Evolutionary conservation across 2,329 filamentous ascomycete species (phyloP).

Genomic region (Fusarium heterosporum): DNA sequence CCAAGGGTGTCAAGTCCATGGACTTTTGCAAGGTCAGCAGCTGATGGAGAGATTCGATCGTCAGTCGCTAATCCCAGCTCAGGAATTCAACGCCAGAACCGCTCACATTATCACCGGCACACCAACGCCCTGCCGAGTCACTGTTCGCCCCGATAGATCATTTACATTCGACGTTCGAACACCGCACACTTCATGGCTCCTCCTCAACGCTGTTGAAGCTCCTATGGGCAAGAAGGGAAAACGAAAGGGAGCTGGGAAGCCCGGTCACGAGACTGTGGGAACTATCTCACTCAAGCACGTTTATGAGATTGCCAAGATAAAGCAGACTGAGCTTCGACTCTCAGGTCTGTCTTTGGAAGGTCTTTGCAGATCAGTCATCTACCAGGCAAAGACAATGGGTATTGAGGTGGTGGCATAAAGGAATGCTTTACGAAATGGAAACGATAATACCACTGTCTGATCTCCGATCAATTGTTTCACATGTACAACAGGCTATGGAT

Average conservation of each 20-base stretch:
- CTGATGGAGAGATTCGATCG: not conserved
- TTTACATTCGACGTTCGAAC: slow-evolving; percentile 95
- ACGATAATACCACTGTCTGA: slow-evolving; percentile 16
- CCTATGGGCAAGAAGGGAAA: slow-evolving; percentile 77
- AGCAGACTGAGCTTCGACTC: slow-evolving; percentile 80
- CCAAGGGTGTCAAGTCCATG: slow-evolving; percentile 98
- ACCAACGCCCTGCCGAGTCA: slow-evolving; percentile 90
- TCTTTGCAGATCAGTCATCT: slow-evolving; percentile 79
- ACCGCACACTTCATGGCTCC: slow-evolving; percentile 90
- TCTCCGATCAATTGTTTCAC: slow-evolving; percentile 27
- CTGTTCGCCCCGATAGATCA: slow-evolving; percentile 89
- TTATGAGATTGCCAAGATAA: slow-evolving; percentile 98
- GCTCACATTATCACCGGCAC: slow-evolving; percentile 84
- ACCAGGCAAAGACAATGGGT: slow-evolving; percentile 80
- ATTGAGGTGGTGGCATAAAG: slow-evolving; percentile 74
- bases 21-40: slow-evolving; percentile 93
- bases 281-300: slow-evolving; percentile 93
- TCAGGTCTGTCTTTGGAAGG: slow-evolving; percentile 78
- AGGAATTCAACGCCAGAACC: slow-evolving; percentile 98
- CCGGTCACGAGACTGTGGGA: slow-evolving; percentile 83
- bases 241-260: slow-evolving; percentile 79
- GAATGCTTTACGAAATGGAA: slow-evolving; percentile 19
- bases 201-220: slow-evolving; percentile 85
- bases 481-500: slow-evolving; percentile 45
- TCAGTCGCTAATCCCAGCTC: slow-evolving; percentile 27